Evolutionary conservation across 176 grass and related monocot species (phyloP), one percentile per base, ranked within the genome.

Genomic region (Oryza nivara): DNA sequence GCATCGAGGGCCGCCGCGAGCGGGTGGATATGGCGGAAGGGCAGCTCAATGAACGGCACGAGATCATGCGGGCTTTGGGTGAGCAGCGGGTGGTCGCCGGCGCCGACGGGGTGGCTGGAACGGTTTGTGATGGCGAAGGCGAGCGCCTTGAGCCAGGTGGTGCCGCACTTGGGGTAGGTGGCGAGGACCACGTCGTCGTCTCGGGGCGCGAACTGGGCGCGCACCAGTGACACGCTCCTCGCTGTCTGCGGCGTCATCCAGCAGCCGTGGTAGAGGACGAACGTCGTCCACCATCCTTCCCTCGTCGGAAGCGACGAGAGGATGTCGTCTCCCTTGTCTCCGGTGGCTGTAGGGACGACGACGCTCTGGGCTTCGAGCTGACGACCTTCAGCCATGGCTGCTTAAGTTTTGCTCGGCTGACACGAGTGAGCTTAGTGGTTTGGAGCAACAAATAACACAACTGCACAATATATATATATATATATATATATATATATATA

Each of bases 111-210:
- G 7, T 80, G 20, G 20, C 26, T 20, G 20, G 54, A 23, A 23
- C 54, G 84, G 20, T 72, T 65, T 20, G 23, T 6, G 47, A 78
- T 4, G 34, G 43, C 36, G 80, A 87, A 91, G 41, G 76, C 41
- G 14, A 90, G 68, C 9, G 84, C 84, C 80, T 90, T 90, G 0
- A 82, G 84, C 79, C 88, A 90, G 13, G 83, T 86, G 10, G 71
- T 83, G 41, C 84, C 73, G 43, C 65, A 77, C 81, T 90, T 90
- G 2, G 84, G 84, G 63, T n/a, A 83, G 0, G 72, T 83, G 2
- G 56, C 76, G 43, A 86, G 68, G 68, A 86, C 3, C 19, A 87
- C 4, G 30, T 90, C 88, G 40, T 71, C 81, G 4, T 66, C 43
- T 20, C 72, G 88, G 5, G 83, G 40, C 38, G 3, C 2, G 64